Base-by-base conservation (phyloP, 176 grass and related monocot species). In the Carex pumila region DNA sequence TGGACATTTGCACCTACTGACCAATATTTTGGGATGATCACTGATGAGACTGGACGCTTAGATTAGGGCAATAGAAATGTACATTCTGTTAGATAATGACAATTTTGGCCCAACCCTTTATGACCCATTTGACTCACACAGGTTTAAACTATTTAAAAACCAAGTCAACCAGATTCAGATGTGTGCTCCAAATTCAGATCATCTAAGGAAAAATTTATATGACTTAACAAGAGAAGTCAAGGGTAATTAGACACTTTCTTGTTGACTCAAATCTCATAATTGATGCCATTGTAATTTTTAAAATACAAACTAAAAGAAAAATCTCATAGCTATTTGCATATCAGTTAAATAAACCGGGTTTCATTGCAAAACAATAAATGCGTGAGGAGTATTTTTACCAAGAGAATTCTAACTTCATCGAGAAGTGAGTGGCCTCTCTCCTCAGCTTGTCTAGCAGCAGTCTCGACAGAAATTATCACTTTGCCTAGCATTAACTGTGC, bases 391-490 rank as follows among this genome's bases (percentile, higher is more conserved):
- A 6, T 56, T 68, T 85, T 69, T 86, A 98, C 96, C 88, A 90
- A 88, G 11, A 93, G 89, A 50, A 91, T 83, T 61, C 96, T 87
- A 61, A 95, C 80, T 95, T 95, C 96, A 89, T 99, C 96, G 74
- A 99, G 89, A 93, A 99, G 91, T 3, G 89, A 85, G 85, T 93
- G 85, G 29, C 95, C 92, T 89, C n/a, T 89, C 82, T 92, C 96
- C 85, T 94, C 93, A 66, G 96, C 96, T 92, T 99, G 91, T 79
- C 88, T 95, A 78, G 88, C 86, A 81, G 96, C 89, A 71, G 91
- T 95, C 87, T 99, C 96, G 6, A 90, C 91, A 79, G 96, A 99
- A 86, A 99, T 93, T 79, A 91, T 91, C 66, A 99, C 85, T 50
- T 92, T 88, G 84, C 96, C 96, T 66, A 99, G 80, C 86, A 92